These are phyloP conservation scores for Malassezia psittaci DNA, from an alignment of 1,284 basidiomycete species.

Conservation along the genomic window DNA sequence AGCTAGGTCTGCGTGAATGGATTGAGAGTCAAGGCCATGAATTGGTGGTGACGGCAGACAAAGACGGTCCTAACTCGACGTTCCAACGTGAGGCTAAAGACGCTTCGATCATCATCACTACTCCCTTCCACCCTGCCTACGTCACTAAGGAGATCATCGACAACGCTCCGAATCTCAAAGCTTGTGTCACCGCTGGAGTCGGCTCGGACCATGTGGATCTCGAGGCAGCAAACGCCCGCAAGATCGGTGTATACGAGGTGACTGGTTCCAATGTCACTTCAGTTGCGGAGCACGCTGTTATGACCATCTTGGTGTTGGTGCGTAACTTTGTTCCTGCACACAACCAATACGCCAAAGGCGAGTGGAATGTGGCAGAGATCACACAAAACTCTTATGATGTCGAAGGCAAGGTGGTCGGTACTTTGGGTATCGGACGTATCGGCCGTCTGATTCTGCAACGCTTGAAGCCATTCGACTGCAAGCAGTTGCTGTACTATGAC, in stretches of 20 bases:
- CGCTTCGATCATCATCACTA: conserved; percentile 58
- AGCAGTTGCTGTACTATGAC: conserved; percentile 87
- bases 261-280: conserved; percentile 63
- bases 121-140: conserved; percentile 73
- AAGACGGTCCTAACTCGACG: conserved; percentile 72
- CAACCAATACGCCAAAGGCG: conserved; percentile 24
- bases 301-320: conserved; percentile 71
- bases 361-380: conserved; percentile 45
- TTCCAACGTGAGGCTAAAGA: conserved; percentile 82
- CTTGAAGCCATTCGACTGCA: conserved; percentile 73
- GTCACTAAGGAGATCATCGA: conserved; percentile 67
- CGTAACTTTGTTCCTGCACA: conserved; percentile 76
- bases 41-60: conserved; percentile 57
- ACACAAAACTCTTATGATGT: conserved; percentile 59
- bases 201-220: conserved; percentile 80
- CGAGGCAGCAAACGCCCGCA: conserved; percentile 70
- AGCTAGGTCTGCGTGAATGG: conserved; percentile 44
- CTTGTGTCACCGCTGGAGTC: conserved; percentile 86
- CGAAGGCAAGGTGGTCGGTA: conserved; percentile 73
- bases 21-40: conserved; percentile 64
- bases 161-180: conserved; percentile 78
- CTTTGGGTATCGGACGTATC: conserved; percentile 58
- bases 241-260: conserved; percentile 65
- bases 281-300: conserved; percentile 82
- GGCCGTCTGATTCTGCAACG: conserved; percentile 62